phyloP scores from a whole-genome alignment of 805 yeast species.

The Schwanniomyces sp. region DNA sequence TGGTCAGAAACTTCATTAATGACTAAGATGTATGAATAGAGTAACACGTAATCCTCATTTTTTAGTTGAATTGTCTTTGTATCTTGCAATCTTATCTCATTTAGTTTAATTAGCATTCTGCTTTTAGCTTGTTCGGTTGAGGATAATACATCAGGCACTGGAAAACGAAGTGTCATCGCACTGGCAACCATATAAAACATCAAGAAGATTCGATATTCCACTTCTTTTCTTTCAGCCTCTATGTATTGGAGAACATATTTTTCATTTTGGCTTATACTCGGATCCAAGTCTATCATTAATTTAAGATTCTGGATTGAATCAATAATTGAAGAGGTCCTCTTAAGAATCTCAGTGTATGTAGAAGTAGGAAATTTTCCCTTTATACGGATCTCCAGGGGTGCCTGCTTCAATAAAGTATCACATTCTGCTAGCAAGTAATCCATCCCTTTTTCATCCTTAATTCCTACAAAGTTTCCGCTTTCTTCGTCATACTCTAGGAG shows the following conservation, averaged over 20 bases:
- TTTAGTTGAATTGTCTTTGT: conserved; percentile 28
- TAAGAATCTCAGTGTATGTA: conserved; percentile 51
- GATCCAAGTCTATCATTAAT: conserved; percentile 65
- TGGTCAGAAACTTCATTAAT: conserved; percentile 67
- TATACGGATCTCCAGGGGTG: conserved; percentile 72
- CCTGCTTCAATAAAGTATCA: conserved; percentile 60
- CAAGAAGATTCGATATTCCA: conserved; percentile 70
- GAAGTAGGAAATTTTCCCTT: conserved; percentile 68
- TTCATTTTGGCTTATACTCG: conserved; percentile 53
- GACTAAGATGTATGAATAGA: conserved; percentile 74
- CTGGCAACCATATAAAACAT: conserved; percentile 79
- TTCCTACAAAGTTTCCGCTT: conserved; percentile 34
- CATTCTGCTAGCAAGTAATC: conserved; percentile 60
- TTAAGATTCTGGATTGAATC: conserved; percentile 77
- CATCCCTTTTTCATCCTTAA: conserved; percentile 46
- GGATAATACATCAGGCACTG: conserved; percentile 75
- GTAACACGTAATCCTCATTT: conserved; percentile 74
- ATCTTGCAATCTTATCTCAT: conserved; percentile 47
- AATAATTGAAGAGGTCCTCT: conserved; percentile 60
- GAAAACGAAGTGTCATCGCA: conserved; percentile 72
- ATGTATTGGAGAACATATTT: conserved; percentile 54
- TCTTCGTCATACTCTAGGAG: conserved; percentile 50
- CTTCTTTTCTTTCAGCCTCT: conserved; percentile 59
- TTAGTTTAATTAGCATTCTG: conserved; percentile 63
- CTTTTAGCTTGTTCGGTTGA: conserved; percentile 75